Evolutionary conservation across 2,329 filamentous ascomycete genomes (phyloP).

Genomic region (Furcasterigmium sp.): DNA sequence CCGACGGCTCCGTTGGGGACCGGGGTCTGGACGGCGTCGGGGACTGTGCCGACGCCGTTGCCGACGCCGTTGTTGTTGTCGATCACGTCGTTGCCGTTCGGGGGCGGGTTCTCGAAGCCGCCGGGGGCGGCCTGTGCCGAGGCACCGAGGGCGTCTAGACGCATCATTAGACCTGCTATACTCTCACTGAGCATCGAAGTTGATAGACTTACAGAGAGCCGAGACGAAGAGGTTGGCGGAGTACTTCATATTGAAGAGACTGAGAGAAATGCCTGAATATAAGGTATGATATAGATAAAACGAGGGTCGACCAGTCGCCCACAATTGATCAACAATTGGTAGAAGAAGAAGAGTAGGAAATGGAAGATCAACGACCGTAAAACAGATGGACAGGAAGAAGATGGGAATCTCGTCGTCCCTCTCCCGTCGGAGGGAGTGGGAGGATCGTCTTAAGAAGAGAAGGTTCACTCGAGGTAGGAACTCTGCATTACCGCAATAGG

Average conservation of each 20-base stretch:
- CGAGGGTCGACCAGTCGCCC: background rate
- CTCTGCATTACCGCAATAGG: background rate
- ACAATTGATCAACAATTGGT: slow-evolving; percentile 1
- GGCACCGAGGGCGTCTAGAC: background rate
- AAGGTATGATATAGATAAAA: background rate
- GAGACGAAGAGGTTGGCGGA: background rate
- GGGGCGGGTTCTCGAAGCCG: background rate
- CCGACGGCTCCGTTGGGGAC: background rate
- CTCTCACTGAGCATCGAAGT: background rate
- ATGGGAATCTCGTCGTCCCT: background rate
- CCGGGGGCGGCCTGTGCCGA: background rate
- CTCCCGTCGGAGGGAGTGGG: background rate
- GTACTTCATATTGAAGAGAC: background rate
- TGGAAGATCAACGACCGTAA: background rate
- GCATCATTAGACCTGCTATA: background rate
- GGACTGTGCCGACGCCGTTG: too few species aligned
- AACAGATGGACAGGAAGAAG: background rate
- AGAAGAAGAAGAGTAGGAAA: background rate
- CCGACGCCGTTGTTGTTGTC: background rate
- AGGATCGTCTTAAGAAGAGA: background rate
- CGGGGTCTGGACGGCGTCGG: too few species aligned
- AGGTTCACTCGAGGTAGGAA: too few species aligned
- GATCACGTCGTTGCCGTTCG: background rate
- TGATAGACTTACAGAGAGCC: background rate
- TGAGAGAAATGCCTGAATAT: background rate